Conservation (phyloP, 345 rosid genomes). For the Dovyalis caffra region DNA sequence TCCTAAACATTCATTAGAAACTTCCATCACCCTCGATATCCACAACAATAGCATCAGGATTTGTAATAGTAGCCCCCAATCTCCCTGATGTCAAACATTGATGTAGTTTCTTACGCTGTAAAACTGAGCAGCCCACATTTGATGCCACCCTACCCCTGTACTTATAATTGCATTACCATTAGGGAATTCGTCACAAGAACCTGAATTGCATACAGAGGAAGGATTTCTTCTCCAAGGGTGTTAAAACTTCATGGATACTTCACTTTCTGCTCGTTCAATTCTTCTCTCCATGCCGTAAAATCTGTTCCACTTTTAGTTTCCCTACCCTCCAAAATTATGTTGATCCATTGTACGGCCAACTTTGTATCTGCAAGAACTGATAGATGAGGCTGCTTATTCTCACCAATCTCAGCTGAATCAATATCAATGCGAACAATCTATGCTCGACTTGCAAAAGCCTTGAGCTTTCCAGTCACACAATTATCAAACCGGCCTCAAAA, state of each 20-base stretch:
- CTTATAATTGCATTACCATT: conserved; percentile 73
- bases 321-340: conserved; percentile 53
- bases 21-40: conserved; percentile 97
- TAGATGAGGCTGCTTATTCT: conserved; percentile 91
- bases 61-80: conserved; percentile 89
- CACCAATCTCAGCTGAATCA: conserved; percentile 91
- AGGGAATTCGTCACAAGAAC: conserved; percentile 81
- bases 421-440: conserved; percentile 94
- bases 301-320: conserved; percentile 44
- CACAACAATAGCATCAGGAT: conserved; percentile 70
- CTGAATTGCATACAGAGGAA: conserved; percentile 87
- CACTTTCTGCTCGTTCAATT: conserved; percentile 63
- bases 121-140: conserved; percentile 98
- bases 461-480: conserved; percentile 90
- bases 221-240: conserved; percentile 83
- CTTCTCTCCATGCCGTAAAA: conserved; percentile 68
- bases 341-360: conserved; percentile 72
- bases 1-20: conserved; percentile 92
- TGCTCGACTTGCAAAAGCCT: conserved; percentile 86
- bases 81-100: conserved; percentile 91
- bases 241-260: conserved; percentile 66
- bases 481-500: conserved; percentile 97
- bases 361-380: conserved; percentile 86
- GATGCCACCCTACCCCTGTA: conserved; percentile 98
- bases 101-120: conserved; percentile 79